These are phyloP conservation scores for Penicillium sp. DNA, from an alignment of 2,329 filamentous ascomycete genomes.

Conservation along the genomic window DNA sequence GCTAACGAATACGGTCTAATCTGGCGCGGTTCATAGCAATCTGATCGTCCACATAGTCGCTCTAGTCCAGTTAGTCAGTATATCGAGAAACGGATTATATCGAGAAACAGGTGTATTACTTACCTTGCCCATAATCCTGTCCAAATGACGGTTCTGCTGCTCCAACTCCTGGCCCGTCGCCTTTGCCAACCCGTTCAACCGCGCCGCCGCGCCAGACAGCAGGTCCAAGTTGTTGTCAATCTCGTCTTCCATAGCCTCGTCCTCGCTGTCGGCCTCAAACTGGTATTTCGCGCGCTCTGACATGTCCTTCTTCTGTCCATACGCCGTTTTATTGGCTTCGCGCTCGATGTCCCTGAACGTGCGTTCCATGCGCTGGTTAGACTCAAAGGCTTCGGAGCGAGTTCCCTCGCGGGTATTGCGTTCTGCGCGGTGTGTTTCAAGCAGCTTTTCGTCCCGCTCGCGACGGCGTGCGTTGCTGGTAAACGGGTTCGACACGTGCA, in stretches of 20 bases:
- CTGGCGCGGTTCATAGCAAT: conserved; percentile 74
- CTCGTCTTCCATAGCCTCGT: conserved; percentile 66
- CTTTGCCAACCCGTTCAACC: conserved; percentile 68
- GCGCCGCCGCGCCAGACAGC: conserved; percentile 58
- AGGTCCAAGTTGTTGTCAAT: conserved; percentile 64
- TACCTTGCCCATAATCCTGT: conserved; percentile 74
- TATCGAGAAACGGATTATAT: neutral
- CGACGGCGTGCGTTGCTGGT: conserved; percentile 63
- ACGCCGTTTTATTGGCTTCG: conserved; percentile 42
- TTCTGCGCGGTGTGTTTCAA: conserved; percentile 61
- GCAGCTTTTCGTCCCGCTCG: conserved; percentile 63
- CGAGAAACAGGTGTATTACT: conserved; percentile 19
- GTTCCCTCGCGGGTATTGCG: conserved; percentile 56
- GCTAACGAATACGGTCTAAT: conserved; percentile 54
- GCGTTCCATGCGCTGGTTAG: conserved; percentile 58
- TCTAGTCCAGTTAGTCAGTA: conserved; percentile 49
- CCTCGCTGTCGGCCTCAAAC: conserved; percentile 70
- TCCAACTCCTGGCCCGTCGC: conserved; percentile 74
- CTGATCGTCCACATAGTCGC: conserved; percentile 76
- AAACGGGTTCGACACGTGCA: conserved; percentile 74
- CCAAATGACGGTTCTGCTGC: conserved; percentile 72
- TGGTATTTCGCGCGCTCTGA: conserved; percentile 69
- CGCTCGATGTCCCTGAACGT: conserved; percentile 63
- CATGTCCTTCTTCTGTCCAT: conserved; percentile 50
- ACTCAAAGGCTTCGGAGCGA: conserved; percentile 49